Base-by-base conservation (phyloP, 768 basidiomycete genomes). In the Kwoniella pini region DNA sequence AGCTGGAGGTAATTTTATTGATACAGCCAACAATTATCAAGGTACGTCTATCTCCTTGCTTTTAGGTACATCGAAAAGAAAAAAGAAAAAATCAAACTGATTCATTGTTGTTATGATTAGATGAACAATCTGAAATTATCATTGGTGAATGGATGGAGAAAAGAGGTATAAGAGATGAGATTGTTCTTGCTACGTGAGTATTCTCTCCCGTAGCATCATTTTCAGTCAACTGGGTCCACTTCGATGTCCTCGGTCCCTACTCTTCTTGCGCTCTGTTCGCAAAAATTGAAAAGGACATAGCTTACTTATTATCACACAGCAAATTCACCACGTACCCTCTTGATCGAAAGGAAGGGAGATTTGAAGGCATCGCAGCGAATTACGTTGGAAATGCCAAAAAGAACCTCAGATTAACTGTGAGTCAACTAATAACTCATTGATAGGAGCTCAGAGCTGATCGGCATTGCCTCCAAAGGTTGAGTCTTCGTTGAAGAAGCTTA, bases 61-160 rank as follows among this genome's bases (percentile, higher is more conserved):
- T n/a, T n/a, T n/a, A n/a, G n/a, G n/a, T n/a, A n/a, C n/a, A n/a
- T n/a, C n/a, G n/a, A n/a, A n/a, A n/a, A n/a, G n/a, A n/a, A n/a
- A n/a, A n/a, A n/a, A n/a, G n/a, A n/a, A n/a, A n/a, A n/a, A n/a
- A n/a, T n/a, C n/a, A n/a, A 52, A 7, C n/a, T 6, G n/a, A 38
- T 10, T 27, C 33, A 12, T 28, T 5, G 19, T 22, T 9, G 9
- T n/a, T 17, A 2, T 21, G 27, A 19, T n/a, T 22, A 56, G 81
- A 85, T 57, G 85, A 83, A 60, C 71, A 81, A 15, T 85, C 84
- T 3, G 86, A 88, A 69, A 66, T 75, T 52, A 81, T 82, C 68
- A 79, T 84, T 27, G 84, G 84, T 5, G 82, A 84, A 63, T 84
- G 83, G 83, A 79, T 80, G 50, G 78, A 80, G 39, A 58, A 69